phyloP scores from a whole-genome alignment of 306 rosid genomes.

The Arachis stenosperma region DNA sequence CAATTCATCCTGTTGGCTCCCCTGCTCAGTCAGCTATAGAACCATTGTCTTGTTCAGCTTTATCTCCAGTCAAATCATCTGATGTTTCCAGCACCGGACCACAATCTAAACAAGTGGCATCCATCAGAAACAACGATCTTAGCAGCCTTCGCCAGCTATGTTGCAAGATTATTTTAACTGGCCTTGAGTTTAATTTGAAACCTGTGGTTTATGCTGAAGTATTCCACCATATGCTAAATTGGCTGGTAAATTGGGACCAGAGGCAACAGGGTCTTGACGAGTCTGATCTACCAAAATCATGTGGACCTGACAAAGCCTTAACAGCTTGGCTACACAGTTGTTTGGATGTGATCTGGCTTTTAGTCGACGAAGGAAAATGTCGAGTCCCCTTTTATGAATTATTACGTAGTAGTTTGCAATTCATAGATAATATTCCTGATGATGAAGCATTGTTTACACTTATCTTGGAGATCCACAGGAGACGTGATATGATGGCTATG shows the following conservation, averaged over 20 bases:
- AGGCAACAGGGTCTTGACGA: conserved; percentile 76
- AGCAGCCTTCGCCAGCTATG: conserved; percentile 97
- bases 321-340: conserved; percentile 97
- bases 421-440: conserved; percentile 90
- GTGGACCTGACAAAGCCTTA: conserved; percentile 85
- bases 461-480: conserved; percentile 92
- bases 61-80: conserved; percentile 84
- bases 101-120: conserved; percentile 57
- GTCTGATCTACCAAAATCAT: conserved; percentile 58
- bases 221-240: conserved; percentile 85
- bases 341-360: conserved; percentile 96
- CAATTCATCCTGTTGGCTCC: conserved; percentile 88
- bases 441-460: conserved; percentile 93
- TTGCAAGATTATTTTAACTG: conserved; percentile 91
- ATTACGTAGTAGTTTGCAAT: conserved; percentile 89
- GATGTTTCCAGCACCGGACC: conserved; percentile 66
- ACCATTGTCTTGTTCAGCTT: conserved; percentile 58
- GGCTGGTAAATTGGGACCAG: conserved; percentile 98
- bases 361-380: conserved; percentile 91
- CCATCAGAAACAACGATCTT: conserved; percentile 72
- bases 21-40: conserved; percentile 74
- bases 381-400: conserved; percentile 96
- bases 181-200: conserved; percentile 74
- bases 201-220: conserved; percentile 84
- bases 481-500: conserved; percentile 99